These are phyloP conservation scores for Sphagnum magellanicum DNA, from an alignment of 228 moss, liverwort and hornwort species.

Conservation along the genomic window DNA sequence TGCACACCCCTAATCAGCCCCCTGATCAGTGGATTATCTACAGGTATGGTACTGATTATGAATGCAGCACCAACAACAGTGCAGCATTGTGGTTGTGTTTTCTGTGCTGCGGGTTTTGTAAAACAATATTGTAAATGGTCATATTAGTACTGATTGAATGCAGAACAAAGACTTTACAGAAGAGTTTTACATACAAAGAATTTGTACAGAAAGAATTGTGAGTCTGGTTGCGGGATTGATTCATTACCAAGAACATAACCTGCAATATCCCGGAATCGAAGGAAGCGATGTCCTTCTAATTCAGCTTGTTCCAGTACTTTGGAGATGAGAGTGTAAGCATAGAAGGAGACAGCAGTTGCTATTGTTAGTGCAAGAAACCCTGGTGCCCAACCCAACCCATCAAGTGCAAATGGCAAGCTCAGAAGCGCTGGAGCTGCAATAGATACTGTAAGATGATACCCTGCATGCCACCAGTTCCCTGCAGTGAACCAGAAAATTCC, in stretches of 20 bases:
- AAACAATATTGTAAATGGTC: too few species aligned
- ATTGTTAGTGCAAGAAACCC: slow-evolving; percentile 20
- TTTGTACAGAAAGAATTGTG: too few species aligned
- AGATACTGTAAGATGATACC: slow-evolving; percentile 32
- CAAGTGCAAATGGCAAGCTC: slow-evolving; percentile 26
- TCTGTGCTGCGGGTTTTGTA: too few species aligned
- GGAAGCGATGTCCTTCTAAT: slow-evolving; percentile 27
- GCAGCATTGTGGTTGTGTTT: too few species aligned
- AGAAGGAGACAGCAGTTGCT: slow-evolving; percentile 28
- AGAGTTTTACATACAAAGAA: too few species aligned
- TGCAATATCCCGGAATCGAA: slow-evolving; percentile 33
- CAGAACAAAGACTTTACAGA: too few species aligned
- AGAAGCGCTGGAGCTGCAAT: slow-evolving; percentile 28
- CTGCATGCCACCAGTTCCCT: slow-evolving; percentile 32
- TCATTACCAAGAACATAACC: slow-evolving; percentile 4
- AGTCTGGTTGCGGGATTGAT: too few species aligned
- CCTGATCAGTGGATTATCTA: background rate
- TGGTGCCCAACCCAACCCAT: slow-evolving; percentile 27
- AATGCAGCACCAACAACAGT: too few species aligned
- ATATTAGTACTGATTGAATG: too few species aligned
- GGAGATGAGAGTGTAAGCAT: slow-evolving; percentile 28
- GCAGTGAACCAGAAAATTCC: background rate
- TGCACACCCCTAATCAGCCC: background rate
- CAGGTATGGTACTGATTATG: background rate
- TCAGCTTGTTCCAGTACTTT: slow-evolving; percentile 34